Evolutionary conservation across 176 grass and related monocot genomes (phyloP), one percentile per base, ranked within the genome.

Genomic region (Oryza brachyantha): DNA sequence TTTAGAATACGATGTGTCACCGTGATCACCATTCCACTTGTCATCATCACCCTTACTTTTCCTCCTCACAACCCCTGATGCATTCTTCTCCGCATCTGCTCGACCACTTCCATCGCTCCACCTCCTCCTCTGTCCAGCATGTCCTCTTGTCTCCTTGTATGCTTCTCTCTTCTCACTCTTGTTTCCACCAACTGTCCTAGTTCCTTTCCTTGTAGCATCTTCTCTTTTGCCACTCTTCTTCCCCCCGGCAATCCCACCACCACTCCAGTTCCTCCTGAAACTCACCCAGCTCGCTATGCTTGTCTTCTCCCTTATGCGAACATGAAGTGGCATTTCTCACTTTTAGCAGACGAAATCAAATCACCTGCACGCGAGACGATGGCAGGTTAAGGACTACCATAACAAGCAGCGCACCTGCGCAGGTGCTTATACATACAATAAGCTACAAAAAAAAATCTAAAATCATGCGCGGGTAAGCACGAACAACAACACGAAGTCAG

Each of bases 11-110:
- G 70, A 43, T 21, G 46, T 1, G 7, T 29, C 28, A 7, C 28
- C 64, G 36, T 27, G 34, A 57, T 31, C 62, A 64, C 55, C 52
- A 35, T 80, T 72, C 69, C 62, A 50, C 0, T 64, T 66, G 22
- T 61, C 83, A 7, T 39, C 73, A 14, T 35, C 63, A 16, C 6
- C 24, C 70, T 72, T 86, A 57, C 84, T 89, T 63, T 88, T 88
- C 81, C 76, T 84, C 27, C 42, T 70, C 42, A 32, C 64, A 76
- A 22, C 0, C 41, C 61, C 79, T 0, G 61, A 71, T 1, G 9
- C 13, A 19, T 41, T 41, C 64, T 28, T 89, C 72, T 59, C 68
- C 1, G 32, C 67, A 50, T 31, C 87, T 29, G 9, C 22, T 38
- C 29, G 54, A 27, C 66, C 59, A 1, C 22, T 78, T 27, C 46